phyloP scores from a whole-genome alignment of 345 rosid species.

The Brassica incana region DNA sequence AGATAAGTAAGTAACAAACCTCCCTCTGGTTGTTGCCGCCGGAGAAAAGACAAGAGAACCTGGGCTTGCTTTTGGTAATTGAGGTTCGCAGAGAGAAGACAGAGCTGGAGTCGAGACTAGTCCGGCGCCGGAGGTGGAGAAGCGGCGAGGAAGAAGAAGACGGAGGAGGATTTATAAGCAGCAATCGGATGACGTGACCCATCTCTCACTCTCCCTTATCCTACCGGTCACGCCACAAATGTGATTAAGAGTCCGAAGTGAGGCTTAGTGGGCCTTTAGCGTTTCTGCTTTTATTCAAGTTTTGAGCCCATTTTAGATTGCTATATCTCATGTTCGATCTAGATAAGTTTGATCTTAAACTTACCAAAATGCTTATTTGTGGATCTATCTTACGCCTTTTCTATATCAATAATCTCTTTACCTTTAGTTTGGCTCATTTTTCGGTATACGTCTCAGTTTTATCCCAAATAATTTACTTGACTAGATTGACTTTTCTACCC shows the following conservation, averaged over 20 bases:
- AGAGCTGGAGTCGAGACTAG: constrained; percentile 38
- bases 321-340: neutral
- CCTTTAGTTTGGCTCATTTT: too few relatives aligned
- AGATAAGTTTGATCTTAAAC: too few relatives aligned
- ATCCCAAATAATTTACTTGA: too few relatives aligned
- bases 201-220: constrained; percentile 32
- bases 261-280: neutral
- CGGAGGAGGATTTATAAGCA: constrained; percentile 40
- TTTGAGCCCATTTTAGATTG: neutral
- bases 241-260: neutral
- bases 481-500: neutral
- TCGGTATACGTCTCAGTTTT: too few relatives aligned
- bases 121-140: constrained; percentile 26
- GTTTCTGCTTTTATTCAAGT: neutral
- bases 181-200: constrained; percentile 45
- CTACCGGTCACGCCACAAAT: neutral
- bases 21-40: constrained; percentile 50
- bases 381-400: neutral
- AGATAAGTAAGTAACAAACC: constrained; percentile 36
- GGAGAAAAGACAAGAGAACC: constrained; percentile 73
- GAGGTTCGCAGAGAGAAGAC: constrained; percentile 41
- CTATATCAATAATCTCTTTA: too few relatives aligned
- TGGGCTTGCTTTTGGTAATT: constrained; percentile 50
- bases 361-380: neutral
- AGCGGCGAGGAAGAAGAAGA: constrained; percentile 38